Evolutionary conservation across 2,329 filamentous ascomycete species (phyloP), one percentile per base, ranked within the genome.

Genomic region (Furcasterigmium sp.): DNA sequence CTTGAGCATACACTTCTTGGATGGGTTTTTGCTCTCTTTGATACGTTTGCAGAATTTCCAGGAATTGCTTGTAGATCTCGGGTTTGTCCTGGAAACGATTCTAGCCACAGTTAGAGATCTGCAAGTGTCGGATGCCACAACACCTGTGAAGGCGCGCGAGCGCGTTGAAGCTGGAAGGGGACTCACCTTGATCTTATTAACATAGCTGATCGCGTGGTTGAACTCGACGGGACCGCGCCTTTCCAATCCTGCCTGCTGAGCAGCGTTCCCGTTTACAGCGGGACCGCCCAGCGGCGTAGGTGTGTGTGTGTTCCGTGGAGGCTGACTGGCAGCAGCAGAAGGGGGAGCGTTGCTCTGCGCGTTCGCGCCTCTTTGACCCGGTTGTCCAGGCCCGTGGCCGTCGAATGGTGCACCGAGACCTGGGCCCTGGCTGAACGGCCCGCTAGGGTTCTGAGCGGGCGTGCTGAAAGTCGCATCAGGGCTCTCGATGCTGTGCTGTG

Each of bases 51-150:
- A 98, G 72, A 39, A 98, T 98, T 62, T 98, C 93, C 23, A 98
- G 76, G 59, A 98, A 98, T 60, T 98, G 91, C 64, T 98, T 98
- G 72, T 98, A 98, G 49, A 98, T 97, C 62, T 98, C 93, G 7
- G 93, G 93, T 51, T 95, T 91, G 57, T 91, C 85, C 55, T 95
- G 85, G 66, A 97, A 98, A 36, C 93, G 91, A 61, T 97, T 98
- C 89, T 95, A 50, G 41, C 40, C 35, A 26, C 42, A 36, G 48
- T 46, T 41, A 51, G 48, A 13, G 14, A 38, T 15, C 32, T 26
- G 26, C 15, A 28, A 36, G 19, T 26, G 13, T 7, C 23, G 11
- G 7, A 26, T 26, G 23, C n/a, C n/a, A 35, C 30, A 35, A n/a
- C n/a, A 8, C 8, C 9, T 19, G 30, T 21, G 36, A 38, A 38